Conservation (phyloP, 2,329 filamentous ascomycete genomes). For the Chalaropsis ovoidea region DNA sequence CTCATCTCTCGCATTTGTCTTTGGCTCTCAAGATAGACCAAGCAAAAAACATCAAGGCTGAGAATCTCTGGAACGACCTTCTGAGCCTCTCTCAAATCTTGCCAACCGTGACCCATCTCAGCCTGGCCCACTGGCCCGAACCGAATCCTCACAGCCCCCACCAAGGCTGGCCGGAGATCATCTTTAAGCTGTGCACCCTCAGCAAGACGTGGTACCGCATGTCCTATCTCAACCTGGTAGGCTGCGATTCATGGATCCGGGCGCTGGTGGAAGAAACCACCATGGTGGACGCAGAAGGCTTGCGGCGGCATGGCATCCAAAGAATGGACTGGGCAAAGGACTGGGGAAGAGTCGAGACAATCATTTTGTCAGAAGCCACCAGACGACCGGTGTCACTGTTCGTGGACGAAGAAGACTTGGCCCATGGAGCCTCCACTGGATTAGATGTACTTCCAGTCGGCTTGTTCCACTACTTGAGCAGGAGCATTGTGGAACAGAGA, state of each 20-base stretch:
- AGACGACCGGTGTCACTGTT: neutral
- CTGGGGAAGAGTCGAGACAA: conserved; percentile 5
- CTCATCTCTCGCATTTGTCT: conserved; percentile 2
- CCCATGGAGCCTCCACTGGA: too few relatives aligned
- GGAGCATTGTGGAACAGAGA: conserved; percentile 8
- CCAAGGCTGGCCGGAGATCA: neutral
- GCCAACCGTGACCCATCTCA: conserved; percentile 4
- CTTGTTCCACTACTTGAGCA: neutral
- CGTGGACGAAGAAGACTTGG: neutral
- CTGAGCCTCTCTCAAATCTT: conserved; percentile 1
- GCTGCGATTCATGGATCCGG: neutral
- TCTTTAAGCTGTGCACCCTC: neutral
- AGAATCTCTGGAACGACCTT: conserved; percentile 12
- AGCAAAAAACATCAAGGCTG: neutral
- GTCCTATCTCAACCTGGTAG: neutral
- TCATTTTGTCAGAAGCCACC: neutral
- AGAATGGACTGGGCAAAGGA: conserved; percentile 17
- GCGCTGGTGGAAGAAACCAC: neutral
- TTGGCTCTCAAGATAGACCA: neutral
- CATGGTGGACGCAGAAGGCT: neutral
- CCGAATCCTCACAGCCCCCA: neutral
- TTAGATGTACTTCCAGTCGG: neutral
- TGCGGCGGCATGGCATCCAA: neutral
- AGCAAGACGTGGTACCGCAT: conserved; percentile 12
- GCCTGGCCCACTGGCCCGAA: conserved; percentile 5